Evolutionary conservation across 2,329 filamentous ascomycete genomes (phyloP).

Genomic region (Tolypocladium ophioglossoides): DNA sequence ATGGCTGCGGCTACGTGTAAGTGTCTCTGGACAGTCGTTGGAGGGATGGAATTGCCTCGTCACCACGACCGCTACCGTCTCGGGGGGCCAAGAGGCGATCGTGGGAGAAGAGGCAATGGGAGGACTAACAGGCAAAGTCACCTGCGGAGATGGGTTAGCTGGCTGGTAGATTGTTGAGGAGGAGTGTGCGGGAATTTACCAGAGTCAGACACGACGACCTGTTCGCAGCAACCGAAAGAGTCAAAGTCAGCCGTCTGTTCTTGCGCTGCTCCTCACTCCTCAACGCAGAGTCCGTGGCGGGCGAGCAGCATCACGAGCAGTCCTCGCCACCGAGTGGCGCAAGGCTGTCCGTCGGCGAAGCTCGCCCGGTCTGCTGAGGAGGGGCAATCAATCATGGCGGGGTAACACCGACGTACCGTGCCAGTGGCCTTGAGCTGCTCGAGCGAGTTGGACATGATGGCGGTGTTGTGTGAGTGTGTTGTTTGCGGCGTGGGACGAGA

Average conservation of each 20-base stretch:
- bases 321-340: background rate
- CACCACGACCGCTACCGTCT: background rate
- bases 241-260: slow-evolving; percentile 12
- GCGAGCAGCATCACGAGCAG: background rate
- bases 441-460: slow-evolving; percentile 72
- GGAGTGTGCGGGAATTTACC: slow-evolving; percentile 47
- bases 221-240: slow-evolving; percentile 10
- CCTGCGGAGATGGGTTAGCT: slow-evolving; percentile 32
- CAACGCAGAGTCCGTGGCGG: background rate
- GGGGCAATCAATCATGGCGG: slow-evolving; percentile 9
- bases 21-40: slow-evolving; percentile 5
- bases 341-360: background rate
- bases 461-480: slow-evolving; percentile 6
- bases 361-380: background rate
- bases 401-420: slow-evolving; percentile 59
- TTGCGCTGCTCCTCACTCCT: background rate
- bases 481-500: background rate
- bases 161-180: background rate
- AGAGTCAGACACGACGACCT: slow-evolving; percentile 96
- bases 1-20: slow-evolving; percentile 54
- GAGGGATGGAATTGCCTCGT: background rate
- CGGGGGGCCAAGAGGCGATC: background rate
- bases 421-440: slow-evolving; percentile 95
- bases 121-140: slow-evolving; percentile 65
- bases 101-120: slow-evolving; percentile 1